Evolutionary conservation across 2,329 filamentous ascomycete species (phyloP), one percentile per base, ranked within the genome.

Genomic region (Aureobasidium sp.): DNA sequence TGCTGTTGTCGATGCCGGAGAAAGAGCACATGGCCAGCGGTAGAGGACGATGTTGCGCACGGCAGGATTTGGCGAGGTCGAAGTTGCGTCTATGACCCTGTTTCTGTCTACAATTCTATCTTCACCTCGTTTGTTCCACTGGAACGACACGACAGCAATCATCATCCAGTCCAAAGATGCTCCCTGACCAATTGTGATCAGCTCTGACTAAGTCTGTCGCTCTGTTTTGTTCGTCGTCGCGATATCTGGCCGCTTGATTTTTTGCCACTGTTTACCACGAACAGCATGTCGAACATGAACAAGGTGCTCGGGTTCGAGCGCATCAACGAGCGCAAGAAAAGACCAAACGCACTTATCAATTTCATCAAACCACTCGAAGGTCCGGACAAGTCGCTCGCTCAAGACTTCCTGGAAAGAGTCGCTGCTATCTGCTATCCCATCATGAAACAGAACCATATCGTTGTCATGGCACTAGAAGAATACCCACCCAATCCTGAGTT

Each of bases 241-340:
- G 53, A 36, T 37, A 39, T 15, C 1, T 5, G 42, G 12, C 23
- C 7, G 8, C 23, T 17, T 5, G 12, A 10, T 2, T 5, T 12
- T 48, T 57, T n/a, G 55, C 55, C 55, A 58, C 42, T 20, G 15
- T 57, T 20, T 15, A 48, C 42, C 23, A n/a, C 27, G 20, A 26
- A 46, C 52, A 55, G 13, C 12, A 62, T 48, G 60, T 62, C 60
- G 3, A 62, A 62, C 51, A 62, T 62, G 60, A 74, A 55, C 34
- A 94, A 94, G 90, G 88, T 89, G 55, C 77, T 90, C 62, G 89
- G 89, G 59, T 89, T 91, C 70, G 84, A 90, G 76, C 84, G 90
- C 65, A 79, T 95, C 56, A 96, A 96, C 70, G 86, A 86, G 67
- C 88, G 83, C 70, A 83, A 80, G 50, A 84, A 87, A 60, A 87